Evolutionary conservation across 257 asterid species (phyloP).

Genomic region (Solanum pennellii): DNA sequence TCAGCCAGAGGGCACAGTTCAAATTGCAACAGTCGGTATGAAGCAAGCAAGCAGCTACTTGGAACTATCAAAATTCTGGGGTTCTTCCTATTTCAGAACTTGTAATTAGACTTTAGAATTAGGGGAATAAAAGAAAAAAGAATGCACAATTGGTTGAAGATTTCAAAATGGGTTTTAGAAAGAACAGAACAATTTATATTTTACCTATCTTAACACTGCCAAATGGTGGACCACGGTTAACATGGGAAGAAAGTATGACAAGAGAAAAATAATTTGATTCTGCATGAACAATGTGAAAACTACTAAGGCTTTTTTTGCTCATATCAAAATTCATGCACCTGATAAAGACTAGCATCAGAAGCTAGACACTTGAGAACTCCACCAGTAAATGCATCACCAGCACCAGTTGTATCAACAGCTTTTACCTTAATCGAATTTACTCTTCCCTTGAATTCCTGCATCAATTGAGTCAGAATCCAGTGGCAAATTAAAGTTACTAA

Average conservation of each 20-base stretch:
- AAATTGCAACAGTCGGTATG: background rate
- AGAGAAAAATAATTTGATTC: background rate
- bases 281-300: background rate
- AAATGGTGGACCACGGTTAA: background rate
- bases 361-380: conserved; percentile 60
- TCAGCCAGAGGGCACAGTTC: background rate
- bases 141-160: background rate
- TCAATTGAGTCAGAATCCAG: background rate
- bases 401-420: conserved; percentile 81
- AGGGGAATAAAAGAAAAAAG: background rate
- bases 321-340: conserved; percentile 29
- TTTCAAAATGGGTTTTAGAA: background rate
- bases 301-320: background rate
- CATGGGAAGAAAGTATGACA: background rate
- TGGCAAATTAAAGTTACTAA: background rate
- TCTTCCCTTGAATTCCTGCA: conserved; percentile 79
- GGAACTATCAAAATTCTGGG: background rate
- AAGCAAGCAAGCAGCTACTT: background rate
- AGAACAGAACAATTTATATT: background rate
- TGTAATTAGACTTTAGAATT: background rate
- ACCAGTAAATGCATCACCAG: conserved; percentile 91
- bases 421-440: conserved; percentile 54
- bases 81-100: background rate
- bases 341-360: conserved; percentile 33
- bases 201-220: background rate